Evolutionary conservation across 345 rosid genomes (phyloP).

Genomic region (Populus simonii): DNA sequence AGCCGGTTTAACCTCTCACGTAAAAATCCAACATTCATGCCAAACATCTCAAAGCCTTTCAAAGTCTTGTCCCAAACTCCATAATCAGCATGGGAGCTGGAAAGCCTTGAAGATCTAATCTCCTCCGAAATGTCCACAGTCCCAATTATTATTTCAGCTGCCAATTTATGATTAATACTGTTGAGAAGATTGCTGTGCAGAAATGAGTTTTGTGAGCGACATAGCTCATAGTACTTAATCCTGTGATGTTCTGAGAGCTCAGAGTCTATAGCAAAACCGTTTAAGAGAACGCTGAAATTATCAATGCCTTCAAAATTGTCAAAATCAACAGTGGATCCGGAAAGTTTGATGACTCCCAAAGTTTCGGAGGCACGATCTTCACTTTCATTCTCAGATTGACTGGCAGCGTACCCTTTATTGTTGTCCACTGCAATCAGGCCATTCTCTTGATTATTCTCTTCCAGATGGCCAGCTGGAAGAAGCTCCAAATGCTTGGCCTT

Average conservation of each 20-base stretch:
- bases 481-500: conserved; percentile 4
- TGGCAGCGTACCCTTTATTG: neutral
- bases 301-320: conserved; percentile 23
- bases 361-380: conserved; percentile 5
- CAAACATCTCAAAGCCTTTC: conserved; percentile 50
- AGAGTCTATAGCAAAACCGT: conserved; percentile 28
- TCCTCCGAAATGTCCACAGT: conserved; percentile 46
- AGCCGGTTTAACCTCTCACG: conserved; percentile 33
- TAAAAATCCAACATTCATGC: conserved; percentile 46
- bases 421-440: conserved; percentile 9
- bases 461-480: conserved; percentile 6
- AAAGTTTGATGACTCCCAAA: conserved; percentile 12
- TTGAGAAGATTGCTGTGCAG: conserved; percentile 42
- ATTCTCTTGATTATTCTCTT: conserved; percentile 19
- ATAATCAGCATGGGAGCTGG: conserved; percentile 33
- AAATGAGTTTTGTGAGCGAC: conserved; percentile 36
- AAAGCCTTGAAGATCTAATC: conserved; percentile 33
- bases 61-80: conserved; percentile 43
- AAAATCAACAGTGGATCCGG: conserved; percentile 24
- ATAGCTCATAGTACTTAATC: conserved; percentile 40
- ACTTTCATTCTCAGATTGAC: conserved; percentile 9
- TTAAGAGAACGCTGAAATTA: conserved; percentile 30
- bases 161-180: conserved; percentile 42
- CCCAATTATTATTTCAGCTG: conserved; percentile 46
- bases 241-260: conserved; percentile 35